Percentiles rank a stretch among this genome's conserved stretches.
phyloP scores from a whole-genome alignment of 345 rosid species.

The Lepidium sativum region DNA sequence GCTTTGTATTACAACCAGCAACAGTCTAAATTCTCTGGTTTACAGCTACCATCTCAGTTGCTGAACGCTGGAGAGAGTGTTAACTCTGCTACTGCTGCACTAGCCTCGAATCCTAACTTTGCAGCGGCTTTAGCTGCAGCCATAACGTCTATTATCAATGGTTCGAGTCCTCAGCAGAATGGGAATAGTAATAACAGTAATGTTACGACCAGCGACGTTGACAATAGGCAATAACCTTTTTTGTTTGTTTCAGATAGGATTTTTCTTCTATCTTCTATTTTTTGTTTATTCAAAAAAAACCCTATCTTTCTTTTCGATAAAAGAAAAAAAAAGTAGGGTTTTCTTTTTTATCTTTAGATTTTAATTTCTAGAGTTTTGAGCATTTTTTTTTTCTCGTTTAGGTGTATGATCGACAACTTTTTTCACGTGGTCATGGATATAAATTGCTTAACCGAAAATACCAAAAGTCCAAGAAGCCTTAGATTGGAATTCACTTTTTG shows the following conservation, averaged over 20 bases:
- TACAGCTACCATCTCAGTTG: constrained; percentile 42
- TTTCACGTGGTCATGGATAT: not conserved
- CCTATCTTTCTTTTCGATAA: too few relatives aligned
- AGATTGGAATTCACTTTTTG: too few relatives aligned
- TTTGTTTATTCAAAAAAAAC: too few relatives aligned
- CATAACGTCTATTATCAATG: constrained; percentile 72
- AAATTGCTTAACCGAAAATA: not conserved
- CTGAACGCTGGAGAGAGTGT: constrained; percentile 43
- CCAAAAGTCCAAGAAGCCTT: too few relatives aligned
- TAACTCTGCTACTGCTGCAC: constrained; percentile 43
- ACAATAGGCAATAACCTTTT: constrained; percentile 19
- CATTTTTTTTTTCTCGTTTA: not conserved
- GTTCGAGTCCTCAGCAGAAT: constrained; percentile 23
- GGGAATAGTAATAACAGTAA: constrained; percentile 13
- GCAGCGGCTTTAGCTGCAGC: constrained; percentile 96
- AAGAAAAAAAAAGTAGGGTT: not conserved
- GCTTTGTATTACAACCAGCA: constrained; percentile 43
- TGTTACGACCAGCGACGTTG: constrained; percentile 21
- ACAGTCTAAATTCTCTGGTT: constrained; percentile 82
- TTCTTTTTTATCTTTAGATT: not conserved
- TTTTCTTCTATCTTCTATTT: not conserved
- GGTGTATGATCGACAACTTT: constrained; percentile 1
- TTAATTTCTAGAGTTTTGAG: not conserved
- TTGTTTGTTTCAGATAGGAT: not conserved
- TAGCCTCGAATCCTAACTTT: constrained; percentile 85